A percentile compares a stretch with the other conserved stretches of the same genome.
phyloP scores from a whole-genome alignment of 2,329 filamentous ascomycete genomes.

The Venturia aucupariae region DNA sequence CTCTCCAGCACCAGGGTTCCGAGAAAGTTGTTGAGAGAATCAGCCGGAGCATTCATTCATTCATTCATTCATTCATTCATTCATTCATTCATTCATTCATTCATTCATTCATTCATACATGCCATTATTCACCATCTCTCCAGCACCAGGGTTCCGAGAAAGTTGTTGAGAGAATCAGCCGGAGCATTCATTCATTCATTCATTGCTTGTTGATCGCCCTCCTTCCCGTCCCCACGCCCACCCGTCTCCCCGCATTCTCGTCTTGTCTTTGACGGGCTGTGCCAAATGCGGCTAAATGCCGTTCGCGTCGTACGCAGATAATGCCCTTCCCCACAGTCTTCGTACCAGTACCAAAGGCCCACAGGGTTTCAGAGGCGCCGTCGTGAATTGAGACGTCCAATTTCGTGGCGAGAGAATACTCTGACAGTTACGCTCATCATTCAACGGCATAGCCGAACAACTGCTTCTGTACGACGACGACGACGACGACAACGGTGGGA shows the following conservation, averaged over 20 bases:
- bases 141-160: background rate
- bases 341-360: too few relatives aligned
- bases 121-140: background rate
- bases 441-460: too few relatives aligned
- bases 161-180: background rate
- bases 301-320: background rate
- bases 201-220: too few relatives aligned
- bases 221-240: background rate
- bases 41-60: too few relatives aligned
- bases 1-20: background rate
- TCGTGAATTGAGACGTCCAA: background rate
- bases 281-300: background rate
- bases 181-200: too few relatives aligned
- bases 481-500: background rate
- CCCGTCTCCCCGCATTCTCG: background rate
- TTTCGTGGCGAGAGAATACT: background rate
- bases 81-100: too few relatives aligned
- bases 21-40: background rate
- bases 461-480: background rate
- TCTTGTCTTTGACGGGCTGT: background rate
- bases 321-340: background rate
- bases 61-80: too few relatives aligned
- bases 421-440: background rate
- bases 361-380: background rate
- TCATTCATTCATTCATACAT: too few relatives aligned